Evolutionary conservation across 129 eudicot genomes (phyloP).

Genomic region (Gnaphalium uliginosum): DNA sequence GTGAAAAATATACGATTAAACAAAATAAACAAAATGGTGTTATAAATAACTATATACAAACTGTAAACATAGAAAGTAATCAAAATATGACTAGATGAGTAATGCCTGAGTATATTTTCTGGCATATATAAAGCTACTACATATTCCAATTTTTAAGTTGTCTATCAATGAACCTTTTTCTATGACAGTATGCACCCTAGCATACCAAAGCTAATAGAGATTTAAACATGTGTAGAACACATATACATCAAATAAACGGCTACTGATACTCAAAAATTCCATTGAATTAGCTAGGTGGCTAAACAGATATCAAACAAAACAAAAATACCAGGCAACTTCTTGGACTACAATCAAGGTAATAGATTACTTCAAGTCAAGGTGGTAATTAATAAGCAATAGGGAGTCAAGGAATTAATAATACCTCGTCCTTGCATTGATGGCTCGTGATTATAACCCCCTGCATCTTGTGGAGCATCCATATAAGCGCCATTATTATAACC

Average conservation of each 20-base stretch:
- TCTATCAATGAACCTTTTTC: not conserved
- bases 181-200: not conserved
- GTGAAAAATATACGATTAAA: no score
- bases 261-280: not conserved
- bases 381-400: not conserved
- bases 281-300: not conserved
- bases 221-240: not conserved
- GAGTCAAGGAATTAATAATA: not conserved
- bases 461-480: slow-evolving; percentile 5
- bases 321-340: not conserved
- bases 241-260: not conserved
- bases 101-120: not conserved
- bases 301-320: not conserved
- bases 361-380: no score
- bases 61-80: not conserved
- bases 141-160: not conserved
- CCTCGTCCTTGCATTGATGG: slow-evolving; percentile 7
- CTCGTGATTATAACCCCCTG: not conserved
- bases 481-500: slow-evolving; percentile 41
- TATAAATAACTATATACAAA: no score
- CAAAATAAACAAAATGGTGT: no score
- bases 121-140: not conserved
- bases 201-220: not conserved
- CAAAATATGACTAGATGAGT: not conserved
- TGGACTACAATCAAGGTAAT: not conserved